Percentiles rank a stretch among this genome's conserved stretches.
Conservation (phyloP, 164 flowering plant species). For the Brasenia schreberi region DNA sequence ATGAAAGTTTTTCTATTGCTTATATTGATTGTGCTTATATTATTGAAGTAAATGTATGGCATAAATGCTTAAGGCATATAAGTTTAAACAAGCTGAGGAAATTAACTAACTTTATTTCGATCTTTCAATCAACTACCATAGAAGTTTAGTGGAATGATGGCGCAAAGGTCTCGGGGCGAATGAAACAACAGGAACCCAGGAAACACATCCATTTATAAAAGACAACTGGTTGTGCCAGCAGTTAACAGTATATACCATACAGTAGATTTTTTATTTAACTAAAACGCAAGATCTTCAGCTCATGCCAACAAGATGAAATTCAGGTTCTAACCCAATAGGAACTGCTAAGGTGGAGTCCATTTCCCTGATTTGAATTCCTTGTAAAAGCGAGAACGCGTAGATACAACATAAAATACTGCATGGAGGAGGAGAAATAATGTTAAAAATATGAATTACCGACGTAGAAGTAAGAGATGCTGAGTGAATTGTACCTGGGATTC, state of each 20-base stretch:
- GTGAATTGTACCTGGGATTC: constrained; percentile 62
- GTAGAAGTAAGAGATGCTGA: not conserved
- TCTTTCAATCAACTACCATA: too few species aligned
- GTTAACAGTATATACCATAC: not conserved
- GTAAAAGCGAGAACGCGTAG: constrained; percentile 62
- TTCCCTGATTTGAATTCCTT: constrained; percentile 64
- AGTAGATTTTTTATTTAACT: not conserved
- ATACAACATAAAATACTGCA: constrained; percentile 82
- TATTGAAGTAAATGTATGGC: too few species aligned
- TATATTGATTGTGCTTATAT: too few species aligned
- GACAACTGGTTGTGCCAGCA: not conserved
- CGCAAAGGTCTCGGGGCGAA: too few species aligned
- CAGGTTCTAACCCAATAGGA: not conserved
- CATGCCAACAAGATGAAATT: not conserved
- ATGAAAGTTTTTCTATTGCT: too few species aligned
- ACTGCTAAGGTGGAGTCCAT: constrained; percentile 39
- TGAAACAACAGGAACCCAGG: too few species aligned
- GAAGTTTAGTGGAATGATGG: too few species aligned
- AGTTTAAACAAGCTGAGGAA: too few species aligned
- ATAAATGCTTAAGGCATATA: too few species aligned
- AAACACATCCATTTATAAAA: too few species aligned
- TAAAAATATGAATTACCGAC: not conserved
- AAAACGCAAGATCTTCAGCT: not conserved
- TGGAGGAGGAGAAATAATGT: not conserved
- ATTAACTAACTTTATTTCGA: too few species aligned